Evolutionary conservation across 139 green algal species (phyloP).

Genomic region (Mesostigma viride): DNA sequence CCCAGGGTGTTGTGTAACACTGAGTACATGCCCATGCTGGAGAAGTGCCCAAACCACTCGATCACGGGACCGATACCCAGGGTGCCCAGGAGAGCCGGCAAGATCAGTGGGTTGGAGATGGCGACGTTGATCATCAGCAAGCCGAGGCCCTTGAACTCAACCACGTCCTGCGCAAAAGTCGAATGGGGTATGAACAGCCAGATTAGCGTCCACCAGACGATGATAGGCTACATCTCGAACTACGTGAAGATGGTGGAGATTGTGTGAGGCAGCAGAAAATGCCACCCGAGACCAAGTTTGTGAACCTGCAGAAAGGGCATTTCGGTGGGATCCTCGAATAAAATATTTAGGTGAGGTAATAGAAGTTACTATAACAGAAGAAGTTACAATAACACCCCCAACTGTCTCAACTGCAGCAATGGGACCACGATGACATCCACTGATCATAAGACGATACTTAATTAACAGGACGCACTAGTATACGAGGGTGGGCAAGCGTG

Average conservation of each 20-base stretch:
- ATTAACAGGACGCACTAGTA: too few relatives aligned
- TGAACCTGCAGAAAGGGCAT: too few relatives aligned
- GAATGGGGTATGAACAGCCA: not conserved
- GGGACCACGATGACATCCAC: too few relatives aligned
- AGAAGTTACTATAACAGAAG: too few relatives aligned
- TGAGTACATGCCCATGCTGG: not conserved
- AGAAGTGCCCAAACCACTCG: conserved; percentile 28
- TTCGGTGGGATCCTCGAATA: too few relatives aligned
- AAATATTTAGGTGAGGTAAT: too few relatives aligned
- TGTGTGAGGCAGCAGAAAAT: too few relatives aligned
- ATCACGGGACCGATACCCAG: conserved; percentile 10
- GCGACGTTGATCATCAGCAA: conserved; percentile 34
- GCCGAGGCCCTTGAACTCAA: conserved; percentile 56
- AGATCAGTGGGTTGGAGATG: conserved; percentile 4
- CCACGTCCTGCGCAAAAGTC: conserved; percentile 55
- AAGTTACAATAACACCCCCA: too few relatives aligned
- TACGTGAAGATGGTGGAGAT: not conserved
- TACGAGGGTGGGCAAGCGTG: too few relatives aligned
- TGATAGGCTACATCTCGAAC: not conserved
- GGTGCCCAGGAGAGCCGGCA: conserved; percentile 12
- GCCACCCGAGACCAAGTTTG: too few relatives aligned
- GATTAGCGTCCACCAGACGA: not conserved
- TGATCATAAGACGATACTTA: too few relatives aligned
- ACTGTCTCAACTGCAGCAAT: too few relatives aligned
- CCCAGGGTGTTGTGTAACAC: not conserved